phyloP scores from a whole-genome alignment of 2,329 filamentous ascomycete species.

The Pleoardoris graminearum region DNA sequence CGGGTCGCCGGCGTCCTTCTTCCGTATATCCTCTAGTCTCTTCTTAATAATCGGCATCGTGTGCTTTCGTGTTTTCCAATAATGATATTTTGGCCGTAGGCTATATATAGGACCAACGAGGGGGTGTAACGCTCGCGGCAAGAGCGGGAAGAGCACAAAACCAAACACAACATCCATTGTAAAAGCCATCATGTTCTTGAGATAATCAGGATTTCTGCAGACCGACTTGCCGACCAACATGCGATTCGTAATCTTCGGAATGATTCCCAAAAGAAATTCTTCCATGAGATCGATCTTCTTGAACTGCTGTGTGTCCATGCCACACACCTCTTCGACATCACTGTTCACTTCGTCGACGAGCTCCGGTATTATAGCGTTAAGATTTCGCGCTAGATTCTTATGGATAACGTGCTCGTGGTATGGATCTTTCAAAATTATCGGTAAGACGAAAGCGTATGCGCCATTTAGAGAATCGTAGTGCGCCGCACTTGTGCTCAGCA shows the following conservation, averaged over 20 bases:
- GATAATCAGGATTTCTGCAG: constrained; percentile 52
- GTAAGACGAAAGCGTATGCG: constrained; percentile 45
- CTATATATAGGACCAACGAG: constrained; percentile 53
- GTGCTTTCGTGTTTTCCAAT: constrained; percentile 48
- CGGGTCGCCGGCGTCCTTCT: constrained; percentile 48
- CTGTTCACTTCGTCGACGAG: constrained; percentile 45
- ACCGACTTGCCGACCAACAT: constrained; percentile 51
- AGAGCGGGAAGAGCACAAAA: constrained; percentile 48
- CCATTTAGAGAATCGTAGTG: constrained; percentile 47
- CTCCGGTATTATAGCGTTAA: constrained; percentile 44
- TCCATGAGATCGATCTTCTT: constrained; percentile 43
- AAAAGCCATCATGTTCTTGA: constrained; percentile 55
- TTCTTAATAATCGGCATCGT: constrained; percentile 55
- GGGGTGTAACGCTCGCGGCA: constrained; percentile 55
- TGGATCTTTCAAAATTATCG: constrained; percentile 41
- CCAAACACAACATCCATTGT: constrained; percentile 52
- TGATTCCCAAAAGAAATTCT: constrained; percentile 42
- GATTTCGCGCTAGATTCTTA: constrained; percentile 46
- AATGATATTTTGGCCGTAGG: constrained; percentile 54
- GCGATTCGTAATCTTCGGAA: constrained; percentile 50
- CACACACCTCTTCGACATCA: constrained; percentile 42
- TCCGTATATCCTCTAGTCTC: constrained; percentile 53
- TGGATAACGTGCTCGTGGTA: constrained; percentile 50
- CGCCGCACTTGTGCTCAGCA: constrained; percentile 43
- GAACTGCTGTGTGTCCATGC: constrained; percentile 44